Evolutionary conservation across 148 eudicot species (phyloP).

Genomic region (Cornus suecica): DNA sequence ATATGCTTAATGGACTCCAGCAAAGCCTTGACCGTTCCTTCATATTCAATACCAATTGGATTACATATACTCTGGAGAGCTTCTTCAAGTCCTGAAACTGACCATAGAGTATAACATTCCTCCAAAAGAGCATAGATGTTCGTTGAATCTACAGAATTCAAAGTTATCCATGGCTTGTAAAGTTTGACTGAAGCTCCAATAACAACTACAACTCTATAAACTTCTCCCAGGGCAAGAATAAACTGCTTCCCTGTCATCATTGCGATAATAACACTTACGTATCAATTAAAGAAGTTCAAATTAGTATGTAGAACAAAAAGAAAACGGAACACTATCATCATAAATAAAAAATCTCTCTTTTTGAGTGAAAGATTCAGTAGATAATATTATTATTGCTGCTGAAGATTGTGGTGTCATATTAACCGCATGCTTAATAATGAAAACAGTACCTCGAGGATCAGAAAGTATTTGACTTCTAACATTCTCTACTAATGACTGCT

Average conservation of each 20-base stretch:
- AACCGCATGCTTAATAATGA: not conserved
- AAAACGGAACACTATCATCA: not conserved
- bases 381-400: not conserved
- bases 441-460: conserved; percentile 53
- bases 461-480: conserved; percentile 38
- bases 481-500: conserved; percentile 48
- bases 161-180: conserved; percentile 61
- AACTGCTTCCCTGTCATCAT: conserved; percentile 52
- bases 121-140: conserved; percentile 37
- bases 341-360: not conserved
- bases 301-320: not conserved
- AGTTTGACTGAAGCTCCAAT: conserved; percentile 60
- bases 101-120: conserved; percentile 64
- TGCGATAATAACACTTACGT: not conserved
- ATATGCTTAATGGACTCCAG: conserved; percentile 48
- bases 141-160: conserved; percentile 22
- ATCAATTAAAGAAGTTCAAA: not conserved
- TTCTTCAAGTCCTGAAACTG: conserved; percentile 61
- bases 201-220: conserved; percentile 60
- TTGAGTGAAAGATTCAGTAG: not conserved
- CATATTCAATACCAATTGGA: conserved; percentile 25
- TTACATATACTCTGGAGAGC: conserved; percentile 40
- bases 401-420: not conserved
- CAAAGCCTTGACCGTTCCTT: conserved; percentile 31
- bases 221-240: conserved; percentile 67